phyloP scores from a whole-genome alignment of 2,329 filamentous ascomycete species.

The Nothophaeocryptopus gaeumannii region DNA sequence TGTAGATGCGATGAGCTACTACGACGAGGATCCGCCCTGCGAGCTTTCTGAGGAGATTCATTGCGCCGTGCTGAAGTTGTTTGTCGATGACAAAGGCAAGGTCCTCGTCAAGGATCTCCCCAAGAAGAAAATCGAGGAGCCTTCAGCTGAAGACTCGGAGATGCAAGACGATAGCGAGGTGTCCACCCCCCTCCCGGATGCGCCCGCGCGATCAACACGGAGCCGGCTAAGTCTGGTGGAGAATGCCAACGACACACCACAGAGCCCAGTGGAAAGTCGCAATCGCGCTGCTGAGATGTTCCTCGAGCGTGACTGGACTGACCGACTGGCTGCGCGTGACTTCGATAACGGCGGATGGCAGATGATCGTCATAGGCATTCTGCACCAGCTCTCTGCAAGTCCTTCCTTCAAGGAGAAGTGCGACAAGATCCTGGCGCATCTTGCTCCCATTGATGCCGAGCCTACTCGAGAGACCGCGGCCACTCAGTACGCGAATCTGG shows the following conservation, averaged over 20 bases:
- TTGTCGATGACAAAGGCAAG: slow-evolving; percentile 77
- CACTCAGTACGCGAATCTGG: slow-evolving; percentile 68
- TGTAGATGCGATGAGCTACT: slow-evolving; percentile 76
- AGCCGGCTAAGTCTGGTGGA: slow-evolving; percentile 73
- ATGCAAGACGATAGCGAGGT: slow-evolving; percentile 56
- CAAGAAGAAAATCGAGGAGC: slow-evolving; percentile 70
- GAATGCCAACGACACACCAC: slow-evolving; percentile 58
- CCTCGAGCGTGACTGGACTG: slow-evolving; percentile 75
- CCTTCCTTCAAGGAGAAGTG: slow-evolving; percentile 68
- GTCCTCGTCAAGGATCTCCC: slow-evolving; percentile 63
- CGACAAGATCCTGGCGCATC: slow-evolving; percentile 72
- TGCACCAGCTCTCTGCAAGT: slow-evolving; percentile 79
- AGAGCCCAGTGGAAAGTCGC: slow-evolving; percentile 35
- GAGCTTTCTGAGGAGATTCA: slow-evolving; percentile 88
- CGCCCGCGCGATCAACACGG: slow-evolving; percentile 74
- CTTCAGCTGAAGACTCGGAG: slow-evolving; percentile 70
- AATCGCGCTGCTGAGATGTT: slow-evolving; percentile 77
- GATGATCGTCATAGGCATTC: slow-evolving; percentile 77
- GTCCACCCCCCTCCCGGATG: slow-evolving; percentile 64
- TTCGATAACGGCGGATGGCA: slow-evolving; percentile 91
- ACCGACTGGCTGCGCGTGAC: slow-evolving; percentile 76
- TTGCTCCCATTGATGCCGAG: slow-evolving; percentile 76
- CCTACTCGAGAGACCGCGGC: slow-evolving; percentile 72
- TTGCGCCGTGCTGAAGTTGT: slow-evolving; percentile 82
- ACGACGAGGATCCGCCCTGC: slow-evolving; percentile 68